These are phyloP conservation scores for Solanum pennellii DNA, from an alignment of 257 asterid species.

Conservation along the genomic window DNA sequence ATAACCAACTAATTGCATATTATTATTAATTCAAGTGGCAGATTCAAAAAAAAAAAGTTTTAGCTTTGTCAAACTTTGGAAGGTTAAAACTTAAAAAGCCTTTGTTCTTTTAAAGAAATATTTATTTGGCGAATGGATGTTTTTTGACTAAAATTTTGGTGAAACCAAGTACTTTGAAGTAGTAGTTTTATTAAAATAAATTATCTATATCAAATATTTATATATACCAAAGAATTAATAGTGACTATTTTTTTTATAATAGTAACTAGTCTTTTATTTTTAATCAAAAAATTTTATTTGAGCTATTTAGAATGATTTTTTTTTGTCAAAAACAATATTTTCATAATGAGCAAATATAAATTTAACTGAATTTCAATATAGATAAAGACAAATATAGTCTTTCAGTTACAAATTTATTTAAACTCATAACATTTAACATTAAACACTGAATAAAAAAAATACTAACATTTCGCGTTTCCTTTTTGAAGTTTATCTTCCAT, in stretches of 20 bases:
- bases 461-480: background rate
- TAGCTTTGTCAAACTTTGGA: background rate
- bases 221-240: background rate
- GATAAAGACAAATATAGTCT: background rate
- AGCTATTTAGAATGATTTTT: too few species aligned
- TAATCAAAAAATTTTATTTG: too few species aligned
- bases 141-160: background rate
- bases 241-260: too few species aligned
- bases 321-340: too few species aligned
- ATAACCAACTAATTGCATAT: background rate
- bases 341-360: background rate
- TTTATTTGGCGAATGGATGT: background rate
- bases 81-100: background rate
- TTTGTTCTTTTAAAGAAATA: background rate
- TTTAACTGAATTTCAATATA: too few species aligned
- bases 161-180: background rate
- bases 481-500: background rate
- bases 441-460: background rate
- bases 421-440: too few species aligned
- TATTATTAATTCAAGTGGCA: background rate
- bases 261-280: too few species aligned
- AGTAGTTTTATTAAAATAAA: background rate
- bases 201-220: background rate
- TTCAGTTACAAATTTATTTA: too few species aligned
- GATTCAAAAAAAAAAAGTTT: background rate